Conservation (phyloP, 768 basidiomycete genomes). For the Suillus spraguei region DNA sequence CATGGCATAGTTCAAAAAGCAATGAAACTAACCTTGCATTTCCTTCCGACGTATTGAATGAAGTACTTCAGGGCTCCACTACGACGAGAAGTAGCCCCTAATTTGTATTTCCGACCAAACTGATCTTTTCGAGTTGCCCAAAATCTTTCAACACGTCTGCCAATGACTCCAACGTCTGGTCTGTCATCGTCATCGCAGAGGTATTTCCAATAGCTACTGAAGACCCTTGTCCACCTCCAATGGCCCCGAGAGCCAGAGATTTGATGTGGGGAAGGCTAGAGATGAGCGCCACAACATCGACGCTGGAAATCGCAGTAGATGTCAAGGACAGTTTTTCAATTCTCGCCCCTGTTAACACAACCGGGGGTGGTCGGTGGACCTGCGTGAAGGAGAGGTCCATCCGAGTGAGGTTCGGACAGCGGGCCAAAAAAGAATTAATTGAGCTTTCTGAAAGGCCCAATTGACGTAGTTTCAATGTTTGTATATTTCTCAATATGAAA, state of each 20-base stretch:
- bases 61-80: conserved; percentile 46
- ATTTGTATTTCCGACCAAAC: conserved; percentile 62
- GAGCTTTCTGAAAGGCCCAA: conserved; percentile 52
- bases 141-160: conserved; percentile 42
- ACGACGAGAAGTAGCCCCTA: conserved; percentile 43
- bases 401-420: conserved; percentile 52
- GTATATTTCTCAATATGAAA: conserved; percentile 43
- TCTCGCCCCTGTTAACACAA: background rate
- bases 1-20: background rate
- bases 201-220: conserved; percentile 46
- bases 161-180: conserved; percentile 46
- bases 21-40: conserved; percentile 51
- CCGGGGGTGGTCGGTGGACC: conserved; percentile 46
- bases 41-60: conserved; percentile 54
- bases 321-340: conserved; percentile 64
- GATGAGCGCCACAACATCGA: conserved; percentile 45
- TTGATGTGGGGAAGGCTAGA: conserved; percentile 42
- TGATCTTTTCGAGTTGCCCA: conserved; percentile 51
- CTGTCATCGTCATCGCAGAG: conserved; percentile 58
- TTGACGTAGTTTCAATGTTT: conserved; percentile 61
- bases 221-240: conserved; percentile 51
- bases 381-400: conserved; percentile 70
- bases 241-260: conserved; percentile 57
- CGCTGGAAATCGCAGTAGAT: conserved; percentile 47
- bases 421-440: conserved; percentile 41